Evolutionary conservation across 2,329 filamentous ascomycete genomes (phyloP).

Genomic region (Pyrenophora graminea): DNA sequence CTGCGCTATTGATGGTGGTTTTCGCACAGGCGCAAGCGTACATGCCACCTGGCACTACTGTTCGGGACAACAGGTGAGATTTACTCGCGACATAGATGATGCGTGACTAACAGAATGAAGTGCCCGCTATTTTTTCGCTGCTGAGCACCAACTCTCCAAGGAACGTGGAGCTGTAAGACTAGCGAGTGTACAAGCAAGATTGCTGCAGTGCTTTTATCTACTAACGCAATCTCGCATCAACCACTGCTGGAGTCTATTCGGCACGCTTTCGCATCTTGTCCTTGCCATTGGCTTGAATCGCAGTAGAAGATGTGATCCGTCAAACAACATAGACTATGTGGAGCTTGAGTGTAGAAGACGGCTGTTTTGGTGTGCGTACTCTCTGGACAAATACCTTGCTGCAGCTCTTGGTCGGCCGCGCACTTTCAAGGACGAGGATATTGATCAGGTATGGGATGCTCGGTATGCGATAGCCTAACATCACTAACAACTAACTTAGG

Average conservation of each 20-base stretch:
- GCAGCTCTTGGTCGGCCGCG: slow-evolving; percentile 66
- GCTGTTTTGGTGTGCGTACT: slow-evolving; percentile 67
- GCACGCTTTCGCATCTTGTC: slow-evolving; percentile 59
- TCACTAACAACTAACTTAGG: slow-evolving; percentile 27
- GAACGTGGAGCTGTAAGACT: slow-evolving; percentile 60
- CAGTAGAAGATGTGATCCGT: slow-evolving; percentile 38
- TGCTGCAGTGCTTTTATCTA: slow-evolving; percentile 63
- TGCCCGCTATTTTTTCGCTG: slow-evolving; percentile 50
- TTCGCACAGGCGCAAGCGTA: slow-evolving; percentile 58
- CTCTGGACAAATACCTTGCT: slow-evolving; percentile 65
- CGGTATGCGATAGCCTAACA: not conserved
- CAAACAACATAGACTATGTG: slow-evolving; percentile 50
- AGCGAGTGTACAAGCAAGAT: slow-evolving; percentile 61
- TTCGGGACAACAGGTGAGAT: slow-evolving; percentile 32
- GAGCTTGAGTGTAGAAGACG: slow-evolving; percentile 59
- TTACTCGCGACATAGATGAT: not conserved
- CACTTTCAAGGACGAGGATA: slow-evolving; percentile 66
- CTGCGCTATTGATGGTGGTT: slow-evolving; percentile 57
- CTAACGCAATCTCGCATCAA: slow-evolving; percentile 64
- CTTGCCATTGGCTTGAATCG: slow-evolving; percentile 53
- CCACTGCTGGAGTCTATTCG: slow-evolving; percentile 65
- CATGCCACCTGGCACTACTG: slow-evolving; percentile 36
- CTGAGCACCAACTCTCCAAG: slow-evolving; percentile 51
- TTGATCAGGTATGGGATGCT: slow-evolving; percentile 59
- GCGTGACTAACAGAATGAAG: slow-evolving; percentile 15